Base-by-base conservation (phyloP, 106 monocot genomes). In the Iris macrosiphon region DNA sequence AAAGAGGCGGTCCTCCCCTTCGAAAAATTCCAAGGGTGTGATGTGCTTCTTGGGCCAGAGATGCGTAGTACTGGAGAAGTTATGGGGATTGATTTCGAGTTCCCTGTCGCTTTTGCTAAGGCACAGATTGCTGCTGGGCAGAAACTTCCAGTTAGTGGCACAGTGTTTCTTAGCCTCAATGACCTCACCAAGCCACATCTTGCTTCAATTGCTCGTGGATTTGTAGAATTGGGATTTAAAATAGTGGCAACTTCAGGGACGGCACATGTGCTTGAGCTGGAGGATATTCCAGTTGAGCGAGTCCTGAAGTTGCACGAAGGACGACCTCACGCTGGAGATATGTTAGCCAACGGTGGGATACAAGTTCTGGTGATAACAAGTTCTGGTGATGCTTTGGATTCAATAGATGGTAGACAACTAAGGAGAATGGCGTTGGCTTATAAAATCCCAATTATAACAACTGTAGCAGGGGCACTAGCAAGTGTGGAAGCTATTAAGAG, bases 41-140 rank as follows among this genome's bases (percentile, higher is more conserved):
- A 98, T 55, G 77, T 98, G 24, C 80, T 90, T 54, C 87, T 98
- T 37, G 96, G 96, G 2, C 96, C 96, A 21, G 96, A 98, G 71
- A 98, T 98, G 96, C 73, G 96, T 13, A 98, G 96, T 75, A 98
- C 96, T 4, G 96, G 96, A 17, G 96, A 98, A 59, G 96, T 98
- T 18, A 98, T 98, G 90, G 96, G 96, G 22, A 91, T 91, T 40
- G 96, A 98, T 30, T 75, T 44, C 26, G 79, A 83, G 7, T 98
- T 98, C 62, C 65, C 86, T 31, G 67, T 78, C 17, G 96, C 96
- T 23, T 98, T 96, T 64, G 96, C 96, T 0, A 98, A 98, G 74
- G 96, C 96, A 21, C 90, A 98, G 59, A 91, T 98, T 42, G 96
- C 96, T 19, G 96, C 96, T 17, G 96, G 96, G 2, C 90, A 98